Evolutionary conservation across 495 filamentous ascomycete genomes (phyloP), one percentile per base, ranked within the genome.

Genomic region (Tuber borchii): DNA sequence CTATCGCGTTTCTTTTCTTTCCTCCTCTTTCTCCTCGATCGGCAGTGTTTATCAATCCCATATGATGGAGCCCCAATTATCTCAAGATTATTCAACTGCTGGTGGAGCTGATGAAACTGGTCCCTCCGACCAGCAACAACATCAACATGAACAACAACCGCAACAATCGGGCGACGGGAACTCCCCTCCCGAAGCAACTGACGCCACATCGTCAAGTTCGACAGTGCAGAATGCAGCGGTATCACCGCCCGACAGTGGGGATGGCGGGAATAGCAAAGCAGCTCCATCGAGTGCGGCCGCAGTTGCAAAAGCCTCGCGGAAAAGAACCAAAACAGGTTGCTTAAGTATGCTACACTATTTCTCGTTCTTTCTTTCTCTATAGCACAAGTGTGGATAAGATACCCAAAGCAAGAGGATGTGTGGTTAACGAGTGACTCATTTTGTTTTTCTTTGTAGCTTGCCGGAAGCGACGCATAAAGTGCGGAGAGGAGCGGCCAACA

Each of bases 251-350:
- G 51, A 69, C 22, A 56, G 77, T 56, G 40, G 39, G 1, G 65
- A 71, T 44, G 73, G 73, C 44, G 78, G 75, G 44, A 26, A 70
- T 68, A 43, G 70, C n/a, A 75, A 75, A 42, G 73, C 51, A 46
- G 31, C 76, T 73, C 78, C 77, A 40, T 73, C 78, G 39, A 79
- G 77, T 72, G 78, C 77, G n/a, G 72, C 78, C 14, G 56, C 56
- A 65, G 56, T 34, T 34, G 77, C 82, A 17, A 82, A 82, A 71
- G 76, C 74, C 37, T 84, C 85, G 65, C 87, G 91, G 79, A 97
- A 93, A 83, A 88, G 95, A 80, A 97, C 95, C 56, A 99, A 99
- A 85, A 97, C 95, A 2, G 95, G 95, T 39, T 99, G 95, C 84
- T 86, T 99, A 76, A 99, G 93, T 95, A 88, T 82, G 92, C 88